Evolutionary conservation across 1,284 basidiomycete species (phyloP).

Genomic region (Ceratorhiza oryzae-sativae): DNA sequence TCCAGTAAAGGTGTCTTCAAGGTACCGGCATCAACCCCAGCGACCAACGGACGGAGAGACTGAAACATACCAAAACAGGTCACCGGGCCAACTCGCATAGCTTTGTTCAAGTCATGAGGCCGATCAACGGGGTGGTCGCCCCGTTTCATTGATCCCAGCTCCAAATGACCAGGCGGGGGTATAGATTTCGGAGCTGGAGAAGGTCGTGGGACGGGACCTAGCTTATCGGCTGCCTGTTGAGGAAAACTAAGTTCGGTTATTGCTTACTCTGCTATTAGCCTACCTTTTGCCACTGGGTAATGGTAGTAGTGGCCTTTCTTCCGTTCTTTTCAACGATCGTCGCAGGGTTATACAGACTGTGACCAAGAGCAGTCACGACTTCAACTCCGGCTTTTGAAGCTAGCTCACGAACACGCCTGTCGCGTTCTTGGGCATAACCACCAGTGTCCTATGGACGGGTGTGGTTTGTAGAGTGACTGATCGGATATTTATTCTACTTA

Average conservation of each 20-base stretch:
- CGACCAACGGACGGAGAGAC: not conserved
- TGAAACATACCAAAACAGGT: slow-evolving; percentile 48
- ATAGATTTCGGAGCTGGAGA: slow-evolving; percentile 46
- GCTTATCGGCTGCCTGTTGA: slow-evolving; percentile 47
- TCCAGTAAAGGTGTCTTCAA: slow-evolving; percentile 52
- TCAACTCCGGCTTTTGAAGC: slow-evolving; percentile 49
- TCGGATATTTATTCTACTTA: not conserved
- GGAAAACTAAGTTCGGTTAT: slow-evolving; percentile 4
- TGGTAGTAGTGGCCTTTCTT: slow-evolving; percentile 50
- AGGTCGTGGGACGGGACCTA: slow-evolving; percentile 45
- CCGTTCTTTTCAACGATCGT: slow-evolving; percentile 48
- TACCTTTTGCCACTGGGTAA: slow-evolving; percentile 50
- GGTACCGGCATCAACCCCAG: not conserved
- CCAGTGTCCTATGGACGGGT: slow-evolving; percentile 45
- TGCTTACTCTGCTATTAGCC: slow-evolving; percentile 12
- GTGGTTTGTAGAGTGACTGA: not conserved
- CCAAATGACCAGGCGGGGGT: slow-evolving; percentile 48
- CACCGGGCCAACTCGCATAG: slow-evolving; percentile 47
- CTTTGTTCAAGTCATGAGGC: slow-evolving; percentile 49
- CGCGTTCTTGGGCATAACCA: slow-evolving; percentile 46
- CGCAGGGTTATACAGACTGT: slow-evolving; percentile 54
- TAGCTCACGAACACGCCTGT: slow-evolving; percentile 45
- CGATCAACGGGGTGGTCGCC: slow-evolving; percentile 40
- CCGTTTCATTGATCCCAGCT: slow-evolving; percentile 43
- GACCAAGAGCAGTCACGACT: slow-evolving; percentile 50